Evolutionary conservation across 78 protist genomes (phyloP).

Genomic region (Diacronema lutheri): DNA sequence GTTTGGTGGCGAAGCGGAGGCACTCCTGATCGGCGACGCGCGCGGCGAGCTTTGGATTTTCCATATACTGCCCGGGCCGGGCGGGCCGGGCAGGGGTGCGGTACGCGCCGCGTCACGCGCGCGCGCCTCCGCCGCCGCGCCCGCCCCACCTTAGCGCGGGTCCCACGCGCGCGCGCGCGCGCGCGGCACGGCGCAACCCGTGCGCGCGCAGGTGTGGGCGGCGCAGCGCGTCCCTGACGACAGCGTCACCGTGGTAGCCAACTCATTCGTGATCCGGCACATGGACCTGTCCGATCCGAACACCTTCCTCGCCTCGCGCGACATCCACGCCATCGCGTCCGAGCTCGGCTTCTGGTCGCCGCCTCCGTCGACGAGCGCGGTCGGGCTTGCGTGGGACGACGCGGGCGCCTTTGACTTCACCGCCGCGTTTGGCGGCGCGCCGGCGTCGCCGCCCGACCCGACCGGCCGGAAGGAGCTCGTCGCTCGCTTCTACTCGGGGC

Average conservation of each 20-base stretch:
- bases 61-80: constrained; percentile 38
- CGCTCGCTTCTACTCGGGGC: constrained; percentile 32
- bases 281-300: constrained; percentile 4
- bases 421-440: not conserved
- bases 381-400: too few relatives aligned
- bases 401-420: constrained; percentile 47
- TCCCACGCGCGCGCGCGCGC: too few relatives aligned
- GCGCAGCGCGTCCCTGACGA: constrained; percentile 55
- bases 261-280: constrained; percentile 48
- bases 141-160: too few relatives aligned
- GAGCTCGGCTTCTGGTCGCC: constrained; percentile 19
- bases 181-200: too few relatives aligned
- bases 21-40: constrained; percentile 38
- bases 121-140: too few relatives aligned
- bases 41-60: constrained; percentile 35
- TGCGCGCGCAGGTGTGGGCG: too few relatives aligned
- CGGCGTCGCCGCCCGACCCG: too few relatives aligned
- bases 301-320: not conserved
- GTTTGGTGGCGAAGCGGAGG: constrained; percentile 34
- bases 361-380: too few relatives aligned
- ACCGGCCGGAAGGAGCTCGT: not conserved
- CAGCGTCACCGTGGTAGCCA: constrained; percentile 34
- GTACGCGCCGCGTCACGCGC: too few relatives aligned
- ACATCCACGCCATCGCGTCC: constrained; percentile 15
- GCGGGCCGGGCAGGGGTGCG: not conserved